Evolutionary conservation across 306 rosid species (phyloP), one percentile per base, ranked within the genome.

Genomic region (Castanopsis chinensis): DNA sequence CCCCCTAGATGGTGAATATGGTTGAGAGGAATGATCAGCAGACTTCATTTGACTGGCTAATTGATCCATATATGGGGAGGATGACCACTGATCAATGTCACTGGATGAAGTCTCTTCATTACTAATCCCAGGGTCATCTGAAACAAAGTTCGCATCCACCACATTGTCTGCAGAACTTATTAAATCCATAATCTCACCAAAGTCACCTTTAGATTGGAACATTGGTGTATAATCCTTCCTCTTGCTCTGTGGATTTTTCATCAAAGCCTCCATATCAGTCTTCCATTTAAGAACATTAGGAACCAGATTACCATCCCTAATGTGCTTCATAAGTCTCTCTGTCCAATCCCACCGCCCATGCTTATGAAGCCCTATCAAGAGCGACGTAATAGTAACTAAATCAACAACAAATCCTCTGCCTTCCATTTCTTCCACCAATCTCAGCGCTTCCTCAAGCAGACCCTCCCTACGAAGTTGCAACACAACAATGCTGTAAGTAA

Each of bases 351-450:
- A 90, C 73, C 77, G 89, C 70, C 90, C 88, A 12, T 89, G 88
- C 74, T 73, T 90, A 75, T 95, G 90, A 79, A 95, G 77, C 82
- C 80, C 87, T 69, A 91, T 87, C 86, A 95, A 76, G 45, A 91
- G 92, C 0, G 98, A 88, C 0, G 97, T 88, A 59, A 92, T 80
- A 13, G 97, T 92, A 58, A 95, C 86, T 53, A 95, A 87, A 75
- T 95, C 97, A 79, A 95, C 94, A 76, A 56, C 76, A 78, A 95
- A 92, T 49, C 97, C 95, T 75, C 97, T 80, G 76, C 73, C 82
- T 91, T 95, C 99, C 99, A 95, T 95, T 86, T 95, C 99, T 77
- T 92, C 97, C 72, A 91, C 92, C 90, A 87, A 83, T 61, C 64
- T 59, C 4, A 92, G 79, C 3, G 97, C 97, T 85, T 87, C 94